A percentile compares a stretch with the other conserved stretches of the same genome.
These are phyloP conservation scores for Crithidia acanthocephali DNA, from an alignment of 208 protist genomes.

Conservation along the genomic window DNA sequence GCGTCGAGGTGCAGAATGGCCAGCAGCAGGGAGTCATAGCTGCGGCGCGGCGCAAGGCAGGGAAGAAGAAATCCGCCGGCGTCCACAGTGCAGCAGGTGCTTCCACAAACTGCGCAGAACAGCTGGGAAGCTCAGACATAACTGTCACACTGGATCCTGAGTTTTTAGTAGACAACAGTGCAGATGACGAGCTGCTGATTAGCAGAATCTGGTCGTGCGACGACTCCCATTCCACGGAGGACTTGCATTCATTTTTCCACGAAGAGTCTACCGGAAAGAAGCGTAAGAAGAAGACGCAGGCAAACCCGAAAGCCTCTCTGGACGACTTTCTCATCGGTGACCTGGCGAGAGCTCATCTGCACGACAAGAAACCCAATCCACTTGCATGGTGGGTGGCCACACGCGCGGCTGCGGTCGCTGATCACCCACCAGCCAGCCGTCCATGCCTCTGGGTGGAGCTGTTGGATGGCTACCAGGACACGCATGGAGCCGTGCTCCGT, in stretches of 20 bases:
- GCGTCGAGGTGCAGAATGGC: no score
- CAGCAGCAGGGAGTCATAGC: no score
- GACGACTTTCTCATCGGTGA: neutral
- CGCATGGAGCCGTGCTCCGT: constrained; percentile 22
- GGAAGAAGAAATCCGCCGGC: no score
- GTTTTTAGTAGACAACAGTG: neutral
- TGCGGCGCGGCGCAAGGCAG: no score
- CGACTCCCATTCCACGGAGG: neutral
- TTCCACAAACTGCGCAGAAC: no score
- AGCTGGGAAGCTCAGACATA: no score
- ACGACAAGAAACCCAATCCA: neutral
- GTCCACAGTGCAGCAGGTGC: no score
- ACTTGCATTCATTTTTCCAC: no score
- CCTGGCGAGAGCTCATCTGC: no score
- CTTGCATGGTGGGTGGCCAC: constrained; percentile 14
- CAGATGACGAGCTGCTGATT: constrained; percentile 14
- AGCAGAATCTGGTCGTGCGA: neutral
- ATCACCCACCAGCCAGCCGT: neutral
- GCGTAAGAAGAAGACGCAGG: neutral
- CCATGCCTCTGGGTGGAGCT: constrained; percentile 35
- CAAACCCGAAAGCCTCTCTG: neutral
- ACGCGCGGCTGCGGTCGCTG: neutral
- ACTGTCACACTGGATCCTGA: neutral
- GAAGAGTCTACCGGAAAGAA: no score
- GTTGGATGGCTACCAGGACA: constrained; percentile 16